Conservation (phyloP, 345 rosid species). For the Heritiera fomes region DNA sequence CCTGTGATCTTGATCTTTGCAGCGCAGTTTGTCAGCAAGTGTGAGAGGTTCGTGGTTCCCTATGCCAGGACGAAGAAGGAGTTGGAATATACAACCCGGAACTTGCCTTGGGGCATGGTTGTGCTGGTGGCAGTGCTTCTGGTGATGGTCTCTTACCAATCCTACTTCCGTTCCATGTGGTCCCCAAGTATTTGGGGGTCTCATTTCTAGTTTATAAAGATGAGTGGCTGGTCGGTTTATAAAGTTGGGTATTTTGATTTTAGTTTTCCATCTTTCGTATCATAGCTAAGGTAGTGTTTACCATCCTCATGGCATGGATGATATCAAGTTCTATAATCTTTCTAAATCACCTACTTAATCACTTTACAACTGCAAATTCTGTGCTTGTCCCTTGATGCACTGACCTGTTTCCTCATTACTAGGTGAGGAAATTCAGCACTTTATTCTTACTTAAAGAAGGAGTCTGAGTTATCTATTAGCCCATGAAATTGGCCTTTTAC, state of each 20-base stretch:
- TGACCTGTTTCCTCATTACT: background rate
- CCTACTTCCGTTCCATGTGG: conserved; percentile 66
- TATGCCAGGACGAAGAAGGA: conserved; percentile 30
- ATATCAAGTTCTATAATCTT: background rate
- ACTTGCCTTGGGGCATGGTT: conserved; percentile 62
- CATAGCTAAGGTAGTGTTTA: background rate
- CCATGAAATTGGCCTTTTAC: background rate
- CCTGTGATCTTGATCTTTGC: conserved; percentile 59
- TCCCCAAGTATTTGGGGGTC: conserved; percentile 41
- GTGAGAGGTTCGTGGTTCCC: conserved; percentile 34
- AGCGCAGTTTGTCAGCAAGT: conserved; percentile 32
- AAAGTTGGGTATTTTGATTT: background rate
- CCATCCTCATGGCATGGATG: background rate
- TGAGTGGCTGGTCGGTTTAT: background rate
- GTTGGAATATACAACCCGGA: conserved; percentile 25
- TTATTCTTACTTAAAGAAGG: background rate
- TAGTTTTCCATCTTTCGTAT: background rate
- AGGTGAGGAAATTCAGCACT: background rate
- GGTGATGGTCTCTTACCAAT: conserved; percentile 62
- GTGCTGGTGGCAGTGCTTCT: conserved; percentile 51
- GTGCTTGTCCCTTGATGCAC: background rate
- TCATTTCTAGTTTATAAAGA: background rate
- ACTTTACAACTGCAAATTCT: background rate
- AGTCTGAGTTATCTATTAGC: background rate
- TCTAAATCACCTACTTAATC: background rate